Base-by-base conservation (phyloP, 768 basidiomycete genomes). In the Termitomyces bulborhizus region DNA sequence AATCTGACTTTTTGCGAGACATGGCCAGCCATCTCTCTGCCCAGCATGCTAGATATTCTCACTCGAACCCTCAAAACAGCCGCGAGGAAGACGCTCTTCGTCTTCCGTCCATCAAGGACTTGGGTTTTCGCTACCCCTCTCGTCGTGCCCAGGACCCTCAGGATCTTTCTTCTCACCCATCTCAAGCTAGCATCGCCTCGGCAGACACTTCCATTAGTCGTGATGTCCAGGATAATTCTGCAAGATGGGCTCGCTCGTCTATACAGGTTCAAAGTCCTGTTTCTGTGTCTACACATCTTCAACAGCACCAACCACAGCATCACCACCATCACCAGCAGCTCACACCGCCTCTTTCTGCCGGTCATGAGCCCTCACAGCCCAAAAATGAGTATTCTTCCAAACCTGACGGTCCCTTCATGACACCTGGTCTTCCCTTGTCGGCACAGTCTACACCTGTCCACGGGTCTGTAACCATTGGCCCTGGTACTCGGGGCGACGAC, bases 31-130 rank as follows among this genome's bases (percentile, higher is more conserved):
- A 76, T 62, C 65, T 59, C 41, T 39, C 70, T 54, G 62, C 70
- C n/a, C 72, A 74, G 59, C 62, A 74, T 58, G 58, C 70, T 54
- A 68, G 70, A 62, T 75, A 74, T 60, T 63, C 73, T 37, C 63
- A 69, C 4, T 64, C 67, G 31, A 69, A 69, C 18, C 71, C 71
- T 6, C 63, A 72, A 36, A 72, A 69, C 59, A 68, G 72, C 51
- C 69, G 76, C 63, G 75, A 69, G 56, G 72, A 76, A 55, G 69
- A 60, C 12, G 50, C 53, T 9, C 49, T 82, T 62, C 83, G 84
- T 39, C 77, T 88, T 4, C 87, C 87, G 0, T 86, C 86, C 18
- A 77, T 89, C 66, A 88, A 82, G 71, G 85, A 86, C 65, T 76
- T 90, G 65, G 84, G 86, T 66, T 87, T 89, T 59, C 65, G 66